Evolutionary conservation across 805 yeast species (phyloP).

Genomic region (Candida dendrica): DNA sequence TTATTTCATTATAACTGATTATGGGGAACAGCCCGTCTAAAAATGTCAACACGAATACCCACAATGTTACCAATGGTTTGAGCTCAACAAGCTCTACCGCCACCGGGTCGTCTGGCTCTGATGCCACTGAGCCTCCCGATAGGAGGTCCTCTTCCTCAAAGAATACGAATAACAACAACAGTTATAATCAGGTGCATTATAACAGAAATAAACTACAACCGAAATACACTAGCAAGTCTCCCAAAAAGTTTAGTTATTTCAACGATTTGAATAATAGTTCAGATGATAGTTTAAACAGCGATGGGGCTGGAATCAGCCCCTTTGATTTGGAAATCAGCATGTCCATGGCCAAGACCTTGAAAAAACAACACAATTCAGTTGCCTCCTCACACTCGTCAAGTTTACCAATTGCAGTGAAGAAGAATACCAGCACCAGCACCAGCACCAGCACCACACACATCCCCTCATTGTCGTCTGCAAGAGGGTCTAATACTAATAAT

Average conservation of each 20-base stretch:
- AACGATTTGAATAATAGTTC: slow-evolving; percentile 5
- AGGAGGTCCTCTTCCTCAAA: slow-evolving; percentile 35
- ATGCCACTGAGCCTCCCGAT: slow-evolving; percentile 40
- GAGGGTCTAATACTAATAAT: slow-evolving; percentile 1
- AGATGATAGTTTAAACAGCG: slow-evolving; percentile 7
- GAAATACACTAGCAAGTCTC: slow-evolving; percentile 14
- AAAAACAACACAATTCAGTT: not conserved
- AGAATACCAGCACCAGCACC: not conserved
- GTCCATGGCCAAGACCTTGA: slow-evolving; percentile 27
- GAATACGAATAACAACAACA: slow-evolving; percentile 5
- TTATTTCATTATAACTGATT: slow-evolving; percentile 5
- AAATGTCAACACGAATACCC: slow-evolving; percentile 32
- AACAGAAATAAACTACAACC: slow-evolving; percentile 7
- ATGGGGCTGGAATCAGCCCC: slow-evolving; percentile 2
- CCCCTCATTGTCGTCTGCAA: not conserved
- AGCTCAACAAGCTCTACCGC: slow-evolving; percentile 23
- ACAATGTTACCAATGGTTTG: slow-evolving; percentile 17
- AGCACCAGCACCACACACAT: too few species aligned
- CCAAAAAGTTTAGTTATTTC: slow-evolving; percentile 7
- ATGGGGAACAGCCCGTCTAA: slow-evolving; percentile 67
- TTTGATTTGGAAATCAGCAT: slow-evolving; percentile 26
- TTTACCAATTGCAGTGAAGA: not conserved
- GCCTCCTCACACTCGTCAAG: not conserved
- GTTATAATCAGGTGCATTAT: slow-evolving; percentile 4
- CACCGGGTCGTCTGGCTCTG: slow-evolving; percentile 17